Evolutionary conservation across 306 rosid genomes (phyloP).

Genomic region (Senna siamea): DNA sequence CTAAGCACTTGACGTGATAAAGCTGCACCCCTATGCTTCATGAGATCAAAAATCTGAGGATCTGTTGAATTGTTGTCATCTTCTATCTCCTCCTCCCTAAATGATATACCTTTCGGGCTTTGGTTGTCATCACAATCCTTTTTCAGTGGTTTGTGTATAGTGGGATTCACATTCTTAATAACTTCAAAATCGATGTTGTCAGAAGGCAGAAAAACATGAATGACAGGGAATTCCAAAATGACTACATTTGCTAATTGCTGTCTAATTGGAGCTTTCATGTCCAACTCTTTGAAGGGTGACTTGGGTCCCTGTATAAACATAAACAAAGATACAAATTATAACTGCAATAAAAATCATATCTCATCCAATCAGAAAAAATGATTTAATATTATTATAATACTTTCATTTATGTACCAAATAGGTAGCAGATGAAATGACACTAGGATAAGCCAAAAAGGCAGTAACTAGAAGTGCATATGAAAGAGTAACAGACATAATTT

Average conservation of each 20-base stretch:
- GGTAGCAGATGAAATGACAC: background rate
- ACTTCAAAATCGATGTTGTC: conserved; percentile 68
- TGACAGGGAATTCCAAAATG: conserved; percentile 84
- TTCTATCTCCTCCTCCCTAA: conserved; percentile 80
- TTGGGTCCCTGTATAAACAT: conserved; percentile 58
- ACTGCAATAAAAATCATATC: conserved; percentile 9
- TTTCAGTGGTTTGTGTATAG: conserved; percentile 43
- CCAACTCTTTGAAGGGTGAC: conserved; percentile 74
- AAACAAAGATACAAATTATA: conserved; percentile 30
- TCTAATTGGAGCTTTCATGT: conserved; percentile 68
- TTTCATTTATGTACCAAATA: background rate
- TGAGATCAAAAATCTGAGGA: conserved; percentile 62
- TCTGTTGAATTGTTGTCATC: conserved; percentile 48
- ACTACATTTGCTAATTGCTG: conserved; percentile 63
- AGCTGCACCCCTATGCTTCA: conserved; percentile 53
- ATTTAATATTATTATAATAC: background rate
- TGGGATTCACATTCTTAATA: conserved; percentile 46
- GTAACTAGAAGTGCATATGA: background rate
- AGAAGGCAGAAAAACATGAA: conserved; percentile 72
- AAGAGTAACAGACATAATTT: background rate
- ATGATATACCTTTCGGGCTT: conserved; percentile 53
- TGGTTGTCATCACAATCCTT: conserved; percentile 41
- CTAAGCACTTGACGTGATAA: conserved; percentile 32
- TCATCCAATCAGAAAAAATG: background rate
- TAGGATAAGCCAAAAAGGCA: background rate